Percentiles rank a stretch among this genome's conserved stretches.
Evolutionary conservation across 306 rosid genomes (phyloP).

Genomic region (Lotus japonicus): DNA sequence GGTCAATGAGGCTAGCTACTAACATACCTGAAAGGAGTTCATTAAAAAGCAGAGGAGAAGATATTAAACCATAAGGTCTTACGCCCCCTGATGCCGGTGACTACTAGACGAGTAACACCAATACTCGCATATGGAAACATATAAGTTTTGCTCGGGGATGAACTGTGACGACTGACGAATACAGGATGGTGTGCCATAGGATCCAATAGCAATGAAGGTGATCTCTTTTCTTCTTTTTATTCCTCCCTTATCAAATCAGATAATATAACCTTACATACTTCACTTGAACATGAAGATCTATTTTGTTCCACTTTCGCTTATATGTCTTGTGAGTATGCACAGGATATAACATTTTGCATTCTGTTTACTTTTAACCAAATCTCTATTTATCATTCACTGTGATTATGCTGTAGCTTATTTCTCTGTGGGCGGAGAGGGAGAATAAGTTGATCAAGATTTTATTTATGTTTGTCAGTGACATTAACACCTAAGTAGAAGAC

Average conservation of each 20-base stretch:
- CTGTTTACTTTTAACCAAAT: background rate
- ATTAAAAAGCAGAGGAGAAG: constrained; percentile 14
- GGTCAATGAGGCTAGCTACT: constrained; percentile 32
- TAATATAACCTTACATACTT: background rate
- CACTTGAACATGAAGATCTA: background rate
- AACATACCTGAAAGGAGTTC: constrained; percentile 42
- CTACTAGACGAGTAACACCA: background rate
- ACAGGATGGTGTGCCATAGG: background rate
- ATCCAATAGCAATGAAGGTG: background rate
- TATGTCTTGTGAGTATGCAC: background rate
- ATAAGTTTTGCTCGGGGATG: no score
- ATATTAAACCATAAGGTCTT: background rate
- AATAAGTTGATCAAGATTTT: no score
- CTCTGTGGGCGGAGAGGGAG: no score
- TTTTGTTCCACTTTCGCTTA: background rate
- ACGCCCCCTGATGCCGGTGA: background rate
- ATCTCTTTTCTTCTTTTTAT: background rate
- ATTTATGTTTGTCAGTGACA: background rate
- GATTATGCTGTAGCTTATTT: constrained; percentile 25
- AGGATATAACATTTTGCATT: background rate
- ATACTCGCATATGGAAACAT: constrained; percentile 6
- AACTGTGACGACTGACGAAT: constrained; percentile 6
- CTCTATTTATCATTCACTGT: background rate
- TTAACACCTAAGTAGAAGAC: background rate
- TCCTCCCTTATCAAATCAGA: background rate